Evolutionary conservation across 192 early-diverging fungal genomes (phyloP), one percentile per base, ranked within the genome.

Genomic region (Backusella tuberculispora): DNA sequence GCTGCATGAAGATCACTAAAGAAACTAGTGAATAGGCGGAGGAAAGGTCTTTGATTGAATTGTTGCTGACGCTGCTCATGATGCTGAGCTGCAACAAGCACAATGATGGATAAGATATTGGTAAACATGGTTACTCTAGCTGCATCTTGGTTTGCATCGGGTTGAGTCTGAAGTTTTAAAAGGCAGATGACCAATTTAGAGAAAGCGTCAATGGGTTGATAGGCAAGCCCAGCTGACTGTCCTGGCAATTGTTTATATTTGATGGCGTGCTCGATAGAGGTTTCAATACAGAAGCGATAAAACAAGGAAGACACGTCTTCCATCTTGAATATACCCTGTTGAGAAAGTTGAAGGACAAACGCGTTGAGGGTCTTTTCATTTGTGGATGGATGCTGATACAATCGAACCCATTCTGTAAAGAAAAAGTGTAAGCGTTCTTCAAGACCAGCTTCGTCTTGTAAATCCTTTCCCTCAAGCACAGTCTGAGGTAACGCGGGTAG

Each of bases 141-240:
- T 1, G 76, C 69, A 45, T 85, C 87, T 26, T 85, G 80, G 26
- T 86, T 83, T 17, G 66, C 41, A 67, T 38, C 37, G 19, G 40
- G 17, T 95, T 90, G 90, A 78, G 91, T 92, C 44, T 5, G 90
- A 71, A 93, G 89, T 66, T 94, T 92, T 53, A 94, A 87, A 43
- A 97, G 78, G 14, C 92, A 85, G 6, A 98, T 91, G 17, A 96
- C 90, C 29, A 99, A 81, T 53, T 92, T 92, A 2, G 96, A 93
- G 72, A 98, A 95, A 6, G 98, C 97, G 78, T 99, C 97, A 3
- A 97, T 91, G 2, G 95, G 92, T 68, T 94, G 91, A 83, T 93
- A 95, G 6, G 88, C 86, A 69, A 82, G 82, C 88, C 83, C 44
- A 91, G 87, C 56, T 88, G 87, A 56, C 29, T 66, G 64, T 2